phyloP scores from a whole-genome alignment of 1,139 yeast genomes.

The Magnusiomyces magnusii region DNA sequence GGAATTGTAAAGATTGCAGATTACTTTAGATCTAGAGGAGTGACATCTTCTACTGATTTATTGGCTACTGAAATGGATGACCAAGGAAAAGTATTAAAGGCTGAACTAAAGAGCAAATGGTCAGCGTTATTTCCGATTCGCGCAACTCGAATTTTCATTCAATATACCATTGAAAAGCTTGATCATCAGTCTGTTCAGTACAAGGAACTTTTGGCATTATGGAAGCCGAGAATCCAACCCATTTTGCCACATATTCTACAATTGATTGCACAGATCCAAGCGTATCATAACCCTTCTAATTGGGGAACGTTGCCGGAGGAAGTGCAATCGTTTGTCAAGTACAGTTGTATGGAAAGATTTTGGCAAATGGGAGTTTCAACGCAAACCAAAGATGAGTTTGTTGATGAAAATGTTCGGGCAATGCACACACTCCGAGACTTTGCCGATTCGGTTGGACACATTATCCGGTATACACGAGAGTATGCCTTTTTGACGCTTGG shows the following conservation, averaged over 20 bases:
- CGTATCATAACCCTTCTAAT: slow-evolving; percentile 87
- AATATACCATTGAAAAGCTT: slow-evolving; percentile 87
- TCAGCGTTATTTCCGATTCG: slow-evolving; percentile 90
- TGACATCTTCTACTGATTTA: slow-evolving; percentile 67
- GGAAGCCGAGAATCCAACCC: slow-evolving; percentile 93
- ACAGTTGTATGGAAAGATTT: slow-evolving; percentile 84
- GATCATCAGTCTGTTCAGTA: slow-evolving; percentile 72
- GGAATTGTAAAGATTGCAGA: slow-evolving; percentile 92
- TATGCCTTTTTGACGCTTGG: slow-evolving; percentile 89
- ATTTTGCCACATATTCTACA: slow-evolving; percentile 87
- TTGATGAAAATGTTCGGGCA: slow-evolving; percentile 91
- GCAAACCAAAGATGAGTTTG: slow-evolving; percentile 88
- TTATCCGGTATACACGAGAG: slow-evolving; percentile 90
- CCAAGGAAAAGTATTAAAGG: slow-evolving; percentile 69
- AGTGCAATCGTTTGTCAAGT: slow-evolving; percentile 82
- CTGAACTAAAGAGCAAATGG: slow-evolving; percentile 83
- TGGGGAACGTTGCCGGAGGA: slow-evolving; percentile 84
- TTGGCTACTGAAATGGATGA: slow-evolving; percentile 83
- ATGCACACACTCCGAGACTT: slow-evolving; percentile 90
- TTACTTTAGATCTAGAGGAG: slow-evolving; percentile 77
- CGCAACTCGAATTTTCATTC: slow-evolving; percentile 90
- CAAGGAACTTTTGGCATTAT: slow-evolving; percentile 59
- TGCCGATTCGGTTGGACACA: slow-evolving; percentile 98
- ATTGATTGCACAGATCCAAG: slow-evolving; percentile 80
- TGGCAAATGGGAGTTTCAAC: slow-evolving; percentile 99